Percentiles rank a stretch among this genome's conserved stretches.
These are phyloP conservation scores for Quercus agrifolia DNA, from an alignment of 306 rosid genomes.

Conservation along the genomic window DNA sequence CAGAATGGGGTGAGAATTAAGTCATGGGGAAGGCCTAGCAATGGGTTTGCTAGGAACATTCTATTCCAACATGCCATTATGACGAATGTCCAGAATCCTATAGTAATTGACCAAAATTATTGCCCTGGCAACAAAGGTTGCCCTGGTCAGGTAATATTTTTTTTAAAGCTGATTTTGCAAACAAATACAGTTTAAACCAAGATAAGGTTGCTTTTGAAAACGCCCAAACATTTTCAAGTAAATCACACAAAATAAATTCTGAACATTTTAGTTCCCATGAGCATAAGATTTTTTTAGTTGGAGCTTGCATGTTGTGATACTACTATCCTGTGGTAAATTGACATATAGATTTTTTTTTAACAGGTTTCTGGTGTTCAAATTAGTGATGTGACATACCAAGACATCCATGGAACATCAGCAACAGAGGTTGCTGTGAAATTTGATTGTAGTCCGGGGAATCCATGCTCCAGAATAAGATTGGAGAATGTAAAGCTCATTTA, in stretches of 20 bases:
- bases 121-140: slow-evolving; percentile 39
- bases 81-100: slow-evolving; percentile 43
- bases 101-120: slow-evolving; percentile 52
- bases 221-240: not conserved
- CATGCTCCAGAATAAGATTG: slow-evolving; percentile 24
- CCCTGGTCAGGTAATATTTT: slow-evolving; percentile 30
- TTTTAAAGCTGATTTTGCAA: no score
- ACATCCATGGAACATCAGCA: slow-evolving; percentile 33
- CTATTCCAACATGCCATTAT: slow-evolving; percentile 33
- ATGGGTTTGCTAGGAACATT: slow-evolving; percentile 43
- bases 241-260: not conserved
- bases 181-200: no score
- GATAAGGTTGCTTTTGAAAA: not conserved
- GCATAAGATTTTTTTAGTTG: no score
- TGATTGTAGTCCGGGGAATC: slow-evolving; percentile 26
- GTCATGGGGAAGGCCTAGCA: slow-evolving; percentile 55
- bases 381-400: slow-evolving; percentile 19
- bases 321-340: no score
- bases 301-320: no score
- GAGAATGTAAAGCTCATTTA: slow-evolving; percentile 27
- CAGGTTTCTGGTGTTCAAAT: slow-evolving; percentile 27
- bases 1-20: slow-evolving; percentile 50
- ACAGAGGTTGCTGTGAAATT: slow-evolving; percentile 33
- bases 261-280: no score
- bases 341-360: not conserved